Percentiles rank a stretch among this genome's conserved stretches.
Conservation (phyloP, 2,329 filamentous ascomycete genomes). For the Didymella pinodella region DNA sequence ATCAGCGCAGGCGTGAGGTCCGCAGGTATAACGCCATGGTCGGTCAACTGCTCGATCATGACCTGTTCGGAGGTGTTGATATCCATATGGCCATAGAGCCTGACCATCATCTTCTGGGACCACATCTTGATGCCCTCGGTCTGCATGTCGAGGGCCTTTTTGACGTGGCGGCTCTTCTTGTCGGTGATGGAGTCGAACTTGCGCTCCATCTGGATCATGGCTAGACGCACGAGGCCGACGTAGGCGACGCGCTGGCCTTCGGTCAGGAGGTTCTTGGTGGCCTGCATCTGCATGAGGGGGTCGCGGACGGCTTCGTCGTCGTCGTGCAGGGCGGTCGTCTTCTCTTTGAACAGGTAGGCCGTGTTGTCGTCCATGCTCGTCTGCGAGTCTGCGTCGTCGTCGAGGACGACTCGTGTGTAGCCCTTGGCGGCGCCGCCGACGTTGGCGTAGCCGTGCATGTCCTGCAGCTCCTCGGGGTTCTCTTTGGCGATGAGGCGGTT, state of each 20-base stretch:
- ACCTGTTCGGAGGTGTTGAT: constrained; percentile 90
- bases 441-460: constrained; percentile 74
- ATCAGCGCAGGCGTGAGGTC: constrained; percentile 88
- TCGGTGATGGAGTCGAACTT: constrained; percentile 66
- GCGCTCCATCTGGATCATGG: constrained; percentile 78
- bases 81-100: constrained; percentile 95
- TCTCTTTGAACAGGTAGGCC: constrained; percentile 88
- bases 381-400: constrained; percentile 91
- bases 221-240: constrained; percentile 84
- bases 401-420: constrained; percentile 92
- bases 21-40: constrained; percentile 84
- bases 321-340: constrained; percentile 64
- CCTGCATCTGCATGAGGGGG: constrained; percentile 87
- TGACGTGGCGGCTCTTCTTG: constrained; percentile 69
- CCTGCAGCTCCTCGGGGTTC: constrained; percentile 72
- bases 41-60: constrained; percentile 97
- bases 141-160: constrained; percentile 74
- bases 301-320: constrained; percentile 83
- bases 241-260: constrained; percentile 97
- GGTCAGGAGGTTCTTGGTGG: constrained; percentile 92
- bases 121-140: constrained; percentile 90
- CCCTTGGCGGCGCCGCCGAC: constrained; percentile 92
- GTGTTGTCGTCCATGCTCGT: constrained; percentile 99
- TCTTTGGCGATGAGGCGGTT: constrained; percentile 86
- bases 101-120: constrained; percentile 98